These are phyloP conservation scores for Boechera retrofracta DNA, from an alignment of 345 rosid species.

Conservation along the genomic window DNA sequence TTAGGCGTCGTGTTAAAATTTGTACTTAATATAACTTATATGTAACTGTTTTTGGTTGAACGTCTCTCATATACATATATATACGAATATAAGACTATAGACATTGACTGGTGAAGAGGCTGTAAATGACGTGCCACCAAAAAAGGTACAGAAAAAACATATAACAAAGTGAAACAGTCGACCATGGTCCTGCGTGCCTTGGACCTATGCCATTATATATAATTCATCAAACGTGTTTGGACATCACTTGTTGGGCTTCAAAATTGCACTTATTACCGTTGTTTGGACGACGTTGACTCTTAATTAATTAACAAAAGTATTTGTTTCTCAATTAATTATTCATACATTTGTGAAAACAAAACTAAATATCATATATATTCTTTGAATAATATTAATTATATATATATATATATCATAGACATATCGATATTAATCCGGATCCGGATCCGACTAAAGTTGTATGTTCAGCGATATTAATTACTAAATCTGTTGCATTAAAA, in stretches of 20 bases:
- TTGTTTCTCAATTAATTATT: slow-evolving; percentile 8
- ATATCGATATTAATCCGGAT: no score
- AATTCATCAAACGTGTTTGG: slow-evolving; percentile 37
- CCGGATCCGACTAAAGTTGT: background rate
- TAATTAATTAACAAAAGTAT: background rate
- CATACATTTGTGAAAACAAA: background rate
- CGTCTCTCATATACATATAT: slow-evolving; percentile 5
- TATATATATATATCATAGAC: background rate
- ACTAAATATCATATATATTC: background rate
- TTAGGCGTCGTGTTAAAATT: background rate
- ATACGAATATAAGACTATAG: background rate
- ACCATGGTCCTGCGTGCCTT: slow-evolving; percentile 39
- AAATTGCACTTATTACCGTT: slow-evolving; percentile 25
- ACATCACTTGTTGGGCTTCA: slow-evolving; percentile 37
- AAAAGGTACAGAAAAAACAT: slow-evolving; percentile 7
- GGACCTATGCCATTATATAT: slow-evolving; percentile 38
- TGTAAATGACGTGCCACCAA: slow-evolving; percentile 34
- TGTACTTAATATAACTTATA: background rate
- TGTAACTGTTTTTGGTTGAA: slow-evolving; percentile 27
- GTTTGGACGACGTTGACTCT: slow-evolving; percentile 35
- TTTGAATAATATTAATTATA: no score
- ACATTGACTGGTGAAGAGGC: slow-evolving; percentile 22
- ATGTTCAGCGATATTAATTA: background rate
- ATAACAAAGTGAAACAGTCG: slow-evolving; percentile 17
- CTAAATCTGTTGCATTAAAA: background rate